Conservation (phyloP, 139 green algal species). For the Chlamydomonas sp. region DNA sequence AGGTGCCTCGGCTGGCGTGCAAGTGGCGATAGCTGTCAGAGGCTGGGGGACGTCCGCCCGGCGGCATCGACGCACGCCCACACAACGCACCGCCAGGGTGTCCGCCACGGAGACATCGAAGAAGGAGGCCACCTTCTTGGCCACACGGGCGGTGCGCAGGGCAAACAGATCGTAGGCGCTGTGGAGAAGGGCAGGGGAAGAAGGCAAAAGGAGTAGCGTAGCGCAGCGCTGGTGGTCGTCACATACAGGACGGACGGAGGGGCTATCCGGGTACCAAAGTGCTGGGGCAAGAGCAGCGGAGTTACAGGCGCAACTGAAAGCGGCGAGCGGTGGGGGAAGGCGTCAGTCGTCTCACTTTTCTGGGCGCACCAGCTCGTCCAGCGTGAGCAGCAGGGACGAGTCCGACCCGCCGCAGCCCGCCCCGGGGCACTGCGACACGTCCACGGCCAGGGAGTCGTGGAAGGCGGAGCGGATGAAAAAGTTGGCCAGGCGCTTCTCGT, state of each 20-base stretch:
- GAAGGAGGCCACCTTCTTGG: conserved; percentile 2
- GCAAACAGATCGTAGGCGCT: too few species aligned
- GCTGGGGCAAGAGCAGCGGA: not conserved
- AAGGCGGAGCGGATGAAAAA: conserved; percentile 27
- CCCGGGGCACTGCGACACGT: not conserved
- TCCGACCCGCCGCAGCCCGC: not conserved
- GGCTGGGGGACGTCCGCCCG: too few species aligned
- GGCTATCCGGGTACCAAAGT: too few species aligned
- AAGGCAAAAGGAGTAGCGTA: not conserved
- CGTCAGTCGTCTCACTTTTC: conserved; percentile 1
- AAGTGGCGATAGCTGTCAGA: not conserved
- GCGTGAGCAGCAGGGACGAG: conserved; percentile 8
- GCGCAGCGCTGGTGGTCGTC: not conserved
- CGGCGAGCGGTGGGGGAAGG: not conserved
- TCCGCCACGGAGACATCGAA: conserved; percentile 2
- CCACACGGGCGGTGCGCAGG: not conserved
- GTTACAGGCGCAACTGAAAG: not conserved
- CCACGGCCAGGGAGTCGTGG: conserved; percentile 25
- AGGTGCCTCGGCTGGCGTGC: not conserved
- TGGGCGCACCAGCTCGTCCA: not conserved
- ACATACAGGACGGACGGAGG: too few species aligned
- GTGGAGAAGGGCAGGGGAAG: not conserved
- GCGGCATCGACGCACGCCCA: not conserved
- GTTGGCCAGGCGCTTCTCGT: conserved; percentile 14
- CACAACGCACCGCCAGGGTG: conserved; percentile 3